Conservation (phyloP, 345 rosid species). For the Brassica juncea region DNA sequence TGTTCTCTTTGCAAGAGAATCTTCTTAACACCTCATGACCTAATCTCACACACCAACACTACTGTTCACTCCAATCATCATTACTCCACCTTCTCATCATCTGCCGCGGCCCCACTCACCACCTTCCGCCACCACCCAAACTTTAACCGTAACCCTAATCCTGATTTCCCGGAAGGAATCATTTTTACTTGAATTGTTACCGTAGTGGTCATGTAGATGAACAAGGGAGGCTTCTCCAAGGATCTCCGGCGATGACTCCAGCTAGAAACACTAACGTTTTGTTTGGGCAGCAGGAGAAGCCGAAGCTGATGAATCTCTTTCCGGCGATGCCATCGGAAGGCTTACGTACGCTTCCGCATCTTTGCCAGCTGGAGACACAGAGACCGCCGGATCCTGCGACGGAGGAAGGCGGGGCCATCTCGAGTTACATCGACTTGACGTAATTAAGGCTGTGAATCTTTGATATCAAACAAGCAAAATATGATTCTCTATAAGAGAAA, state of each 20-base stretch:
- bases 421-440: conserved; percentile 30
- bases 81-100: conserved; percentile 7
- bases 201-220: conserved; percentile 5
- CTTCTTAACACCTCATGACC: background rate
- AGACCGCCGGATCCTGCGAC: background rate
- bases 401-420: background rate
- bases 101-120: background rate
- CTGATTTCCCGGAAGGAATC: background rate
- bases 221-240: conserved; percentile 12
- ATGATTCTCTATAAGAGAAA: background rate
- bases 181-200: background rate
- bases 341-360: conserved; percentile 22
- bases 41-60: conserved; percentile 12
- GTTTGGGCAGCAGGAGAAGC: background rate
- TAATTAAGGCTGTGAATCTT: conserved; percentile 18
- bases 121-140: background rate
- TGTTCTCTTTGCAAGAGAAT: conserved; percentile 21
- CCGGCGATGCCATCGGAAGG: background rate
- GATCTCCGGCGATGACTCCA: background rate
- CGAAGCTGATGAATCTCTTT: conserved; percentile 19
- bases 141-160: conserved; percentile 7
- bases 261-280: background rate
- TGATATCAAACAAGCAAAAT: background rate
- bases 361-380: conserved; percentile 28
- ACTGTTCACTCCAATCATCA: background rate